phyloP scores from a whole-genome alignment of 2,329 filamentous ascomycete species.

The Pestalotiopsis sp. region DNA sequence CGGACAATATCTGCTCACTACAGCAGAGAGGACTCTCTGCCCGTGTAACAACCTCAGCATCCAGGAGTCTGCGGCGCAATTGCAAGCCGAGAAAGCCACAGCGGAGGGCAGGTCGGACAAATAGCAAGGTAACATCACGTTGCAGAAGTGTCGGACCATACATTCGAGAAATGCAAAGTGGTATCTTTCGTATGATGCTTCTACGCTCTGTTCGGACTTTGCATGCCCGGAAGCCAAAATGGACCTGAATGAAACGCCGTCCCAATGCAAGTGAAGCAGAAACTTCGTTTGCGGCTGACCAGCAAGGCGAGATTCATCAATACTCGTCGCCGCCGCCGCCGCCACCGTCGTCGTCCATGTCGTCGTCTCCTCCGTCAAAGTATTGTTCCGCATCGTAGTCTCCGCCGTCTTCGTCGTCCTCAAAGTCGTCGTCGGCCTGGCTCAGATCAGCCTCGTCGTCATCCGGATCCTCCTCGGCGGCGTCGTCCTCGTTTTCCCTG shows the following conservation, averaged over 20 bases:
- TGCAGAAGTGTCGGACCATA: neutral
- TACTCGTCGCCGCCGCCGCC: conserved; percentile 35
- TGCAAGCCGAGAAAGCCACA: neutral
- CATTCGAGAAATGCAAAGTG: neutral
- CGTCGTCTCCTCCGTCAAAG: conserved; percentile 60
- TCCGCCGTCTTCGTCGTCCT: conserved; percentile 60
- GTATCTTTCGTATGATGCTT: conserved; percentile 9
- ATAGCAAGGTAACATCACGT: neutral
- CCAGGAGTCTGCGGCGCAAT: neutral
- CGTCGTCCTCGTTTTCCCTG: conserved; percentile 26
- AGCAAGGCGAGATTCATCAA: conserved; percentile 1
- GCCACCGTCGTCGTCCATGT: conserved; percentile 55
- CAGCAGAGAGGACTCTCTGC: neutral
- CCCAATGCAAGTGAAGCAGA: conserved; percentile 9
- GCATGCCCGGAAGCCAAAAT: neutral
- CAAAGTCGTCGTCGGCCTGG: conserved; percentile 48
- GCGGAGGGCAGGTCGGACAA: neutral
- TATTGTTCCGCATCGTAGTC: conserved; percentile 65
- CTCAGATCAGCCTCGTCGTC: conserved; percentile 33
- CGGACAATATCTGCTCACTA: neutral
- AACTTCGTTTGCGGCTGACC: conserved; percentile 1
- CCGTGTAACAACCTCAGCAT: neutral
- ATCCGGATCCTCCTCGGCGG: conserved; percentile 36
- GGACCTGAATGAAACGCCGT: conserved; percentile 12
- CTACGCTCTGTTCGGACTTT: neutral